Base-by-base conservation (phyloP, 2,329 filamentous ascomycete species). In the Fusarium musae region DNA sequence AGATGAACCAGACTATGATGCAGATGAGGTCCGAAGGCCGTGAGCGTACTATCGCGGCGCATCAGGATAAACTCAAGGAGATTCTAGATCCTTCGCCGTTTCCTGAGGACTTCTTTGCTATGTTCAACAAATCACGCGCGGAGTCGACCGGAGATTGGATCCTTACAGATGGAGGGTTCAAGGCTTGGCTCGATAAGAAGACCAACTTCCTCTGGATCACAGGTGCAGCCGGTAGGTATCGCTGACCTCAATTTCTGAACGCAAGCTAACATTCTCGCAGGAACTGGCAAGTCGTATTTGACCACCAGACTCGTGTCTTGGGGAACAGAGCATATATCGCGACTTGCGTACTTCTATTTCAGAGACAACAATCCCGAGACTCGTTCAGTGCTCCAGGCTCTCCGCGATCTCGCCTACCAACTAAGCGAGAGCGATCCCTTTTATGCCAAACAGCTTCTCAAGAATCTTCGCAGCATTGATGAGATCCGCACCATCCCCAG, bases 61-160 rank as follows among this genome's bases (percentile, higher is more conserved):
- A 82, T 58, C 76, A 81, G 40, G 82, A 85, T 40, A 81, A 79
- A 23, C 73, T 85, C 13, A 83, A 82, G 46, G 79, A 80, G 23
- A 79, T 86, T 1, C 61, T 87, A 0, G 78, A 79, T 28, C 85
- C 85, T 2, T 85, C 84, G 0, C 83, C 82, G 0, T 84, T 82
- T 30, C 80, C 85, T 0, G 80, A 84, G 23, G 85, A 87, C 62
- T 81, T 79, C 30, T 86, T 81, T 64, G 79, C 80, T 8, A 79
- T 80, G 28, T 84, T 86, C 49, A 82, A 80, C 28, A 83, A 82
- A 61, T 80, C 80, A 3, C 78, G 82, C 9, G 80, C 85, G 0
- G 77, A 79, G 3, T 82, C 81, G 0, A 87, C 85, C 0, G 85
- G 86, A 30, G 82, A 86, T 43, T 87, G 85, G 85, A 77, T 87